phyloP scores from a whole-genome alignment of 345 rosid genomes.

The Draba incana region DNA sequence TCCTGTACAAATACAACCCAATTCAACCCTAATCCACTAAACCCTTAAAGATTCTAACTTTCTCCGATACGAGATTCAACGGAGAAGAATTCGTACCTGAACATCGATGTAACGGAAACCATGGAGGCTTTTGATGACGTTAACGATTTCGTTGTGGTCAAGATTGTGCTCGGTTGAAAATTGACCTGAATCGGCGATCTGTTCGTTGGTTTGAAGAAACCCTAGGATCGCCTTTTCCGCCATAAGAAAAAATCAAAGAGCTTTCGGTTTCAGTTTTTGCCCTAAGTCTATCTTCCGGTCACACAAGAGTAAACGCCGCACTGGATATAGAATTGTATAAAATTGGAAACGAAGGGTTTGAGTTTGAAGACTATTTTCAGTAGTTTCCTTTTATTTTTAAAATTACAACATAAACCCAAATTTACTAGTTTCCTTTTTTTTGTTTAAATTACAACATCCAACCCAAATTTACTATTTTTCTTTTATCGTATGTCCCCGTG shows the following conservation, averaged over 20 bases:
- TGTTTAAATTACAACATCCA: no score
- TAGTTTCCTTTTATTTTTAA: not conserved
- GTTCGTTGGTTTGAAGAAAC: conserved; percentile 52
- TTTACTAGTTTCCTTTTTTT: no score
- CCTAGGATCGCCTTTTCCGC: conserved; percentile 75
- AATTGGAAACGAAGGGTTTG: not conserved
- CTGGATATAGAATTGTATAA: not conserved
- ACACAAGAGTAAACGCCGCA: conserved; percentile 20
- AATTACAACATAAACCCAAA: not conserved
- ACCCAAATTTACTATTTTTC: no score
- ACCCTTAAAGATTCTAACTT: not conserved
- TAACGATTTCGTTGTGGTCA: conserved; percentile 69
- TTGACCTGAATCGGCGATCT: conserved; percentile 68
- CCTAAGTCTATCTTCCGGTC: not conserved
- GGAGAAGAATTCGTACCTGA: conserved; percentile 44
- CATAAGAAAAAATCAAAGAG: conserved; percentile 24
- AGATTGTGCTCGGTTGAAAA: conserved; percentile 56
- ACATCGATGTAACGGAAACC: conserved; percentile 72
- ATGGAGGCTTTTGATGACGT: conserved; percentile 72
- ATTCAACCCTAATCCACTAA: not conserved
- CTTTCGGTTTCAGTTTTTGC: not conserved
- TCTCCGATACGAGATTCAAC: no score
- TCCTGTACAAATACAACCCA: conserved; percentile 47
- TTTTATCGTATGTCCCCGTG: no score
- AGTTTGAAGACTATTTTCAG: not conserved